phyloP scores from a whole-genome alignment of 139 green algal genomes.

The Raphidocelis subcapitata region DNA sequence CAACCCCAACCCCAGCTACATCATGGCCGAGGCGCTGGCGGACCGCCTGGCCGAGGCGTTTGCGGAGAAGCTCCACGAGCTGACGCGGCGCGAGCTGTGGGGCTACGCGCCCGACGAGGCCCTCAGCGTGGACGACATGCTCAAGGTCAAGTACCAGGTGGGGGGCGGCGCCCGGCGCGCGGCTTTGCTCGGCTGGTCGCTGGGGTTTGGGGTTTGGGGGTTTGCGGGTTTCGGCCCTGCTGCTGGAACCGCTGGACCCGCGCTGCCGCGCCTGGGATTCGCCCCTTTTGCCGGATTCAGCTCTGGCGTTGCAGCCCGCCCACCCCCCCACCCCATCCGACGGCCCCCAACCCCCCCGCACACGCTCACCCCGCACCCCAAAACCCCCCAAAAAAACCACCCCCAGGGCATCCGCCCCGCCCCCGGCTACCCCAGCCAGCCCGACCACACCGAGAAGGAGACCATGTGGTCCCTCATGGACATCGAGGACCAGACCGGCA shows the following conservation, averaged over 20 bases:
- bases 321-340: no score
- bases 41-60: slow-evolving; percentile 97
- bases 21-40: slow-evolving; percentile 98
- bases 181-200: no score
- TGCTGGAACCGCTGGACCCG: no score
- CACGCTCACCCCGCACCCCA: no score
- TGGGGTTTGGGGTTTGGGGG: no score
- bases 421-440: slow-evolving; percentile 97
- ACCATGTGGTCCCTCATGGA: slow-evolving; percentile 97
- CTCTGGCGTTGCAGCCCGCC: no score
- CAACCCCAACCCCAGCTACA: slow-evolving; percentile 96
- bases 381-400: no score
- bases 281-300: no score
- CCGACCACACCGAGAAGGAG: slow-evolving; percentile 97
- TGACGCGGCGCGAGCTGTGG: slow-evolving; percentile 90
- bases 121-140: slow-evolving; percentile 87
- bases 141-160: slow-evolving; percentile 98
- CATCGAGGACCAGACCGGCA: slow-evolving; percentile 73
- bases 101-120: slow-evolving; percentile 91
- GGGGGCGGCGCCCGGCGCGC: not conserved
- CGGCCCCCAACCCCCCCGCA: no score
- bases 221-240: no score
- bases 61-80: slow-evolving; percentile 94
- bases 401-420: slow-evolving; percentile 92
- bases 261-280: no score